These are phyloP conservation scores for Pythium myriotylum DNA, from an alignment of 352 stramenopile species.

Conservation along the genomic window DNA sequence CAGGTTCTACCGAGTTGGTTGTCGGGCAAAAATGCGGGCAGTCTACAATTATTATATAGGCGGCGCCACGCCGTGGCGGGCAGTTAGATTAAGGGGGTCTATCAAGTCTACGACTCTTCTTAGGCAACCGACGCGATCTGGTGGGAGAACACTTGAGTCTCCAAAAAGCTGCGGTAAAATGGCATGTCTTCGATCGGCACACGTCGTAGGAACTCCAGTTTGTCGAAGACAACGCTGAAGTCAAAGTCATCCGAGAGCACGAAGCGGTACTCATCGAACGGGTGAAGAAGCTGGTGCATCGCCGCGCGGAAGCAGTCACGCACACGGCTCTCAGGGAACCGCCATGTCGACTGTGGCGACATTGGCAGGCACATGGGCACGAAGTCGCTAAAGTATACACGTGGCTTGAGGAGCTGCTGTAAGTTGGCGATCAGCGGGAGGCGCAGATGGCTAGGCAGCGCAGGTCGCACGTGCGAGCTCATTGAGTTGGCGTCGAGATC, in stretches of 20 bases:
- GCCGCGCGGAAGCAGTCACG: conserved; percentile 59
- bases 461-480: conserved; percentile 40
- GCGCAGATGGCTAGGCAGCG: conserved; percentile 51
- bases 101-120: conserved; percentile 2
- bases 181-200: conserved; percentile 52
- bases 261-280: conserved; percentile 80
- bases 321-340: conserved; percentile 63
- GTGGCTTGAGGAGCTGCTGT: conserved; percentile 70
- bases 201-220: conserved; percentile 61
- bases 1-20: too few relatives aligned
- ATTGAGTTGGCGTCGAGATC: conserved; percentile 70
- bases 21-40: too few relatives aligned
- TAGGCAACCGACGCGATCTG: conserved; percentile 71
- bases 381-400: conserved; percentile 78
- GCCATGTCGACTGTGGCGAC: conserved; percentile 27
- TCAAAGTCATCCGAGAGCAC: conserved; percentile 88
- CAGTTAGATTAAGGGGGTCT: neutral
- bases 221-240: conserved; percentile 87
- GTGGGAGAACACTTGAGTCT: conserved; percentile 88
- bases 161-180: conserved; percentile 81
- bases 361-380: conserved; percentile 59
- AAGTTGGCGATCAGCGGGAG: conserved; percentile 46
- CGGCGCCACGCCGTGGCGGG: neutral
- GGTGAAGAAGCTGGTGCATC: conserved; percentile 52
- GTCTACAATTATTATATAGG: conserved; percentile 5